A percentile compares a stretch with the other conserved stretches of the same genome.
These are phyloP conservation scores for Samsoniella hepiali DNA, from an alignment of 2,329 filamentous ascomycete genomes.

Conservation along the genomic window DNA sequence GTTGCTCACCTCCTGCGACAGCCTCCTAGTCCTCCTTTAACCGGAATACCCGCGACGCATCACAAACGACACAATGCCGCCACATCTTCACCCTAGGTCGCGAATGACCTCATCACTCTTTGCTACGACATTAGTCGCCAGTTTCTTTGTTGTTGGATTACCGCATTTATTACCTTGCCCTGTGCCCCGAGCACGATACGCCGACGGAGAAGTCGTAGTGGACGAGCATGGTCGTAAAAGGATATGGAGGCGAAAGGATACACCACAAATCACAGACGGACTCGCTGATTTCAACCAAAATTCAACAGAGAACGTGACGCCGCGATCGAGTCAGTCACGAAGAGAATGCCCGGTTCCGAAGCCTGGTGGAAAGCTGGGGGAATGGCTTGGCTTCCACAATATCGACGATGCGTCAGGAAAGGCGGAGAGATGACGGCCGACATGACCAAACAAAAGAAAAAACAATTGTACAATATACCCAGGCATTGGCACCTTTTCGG, in stretches of 20 bases:
- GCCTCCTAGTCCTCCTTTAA: conserved; percentile 1
- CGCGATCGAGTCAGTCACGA: conserved; percentile 41
- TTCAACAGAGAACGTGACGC: conserved; percentile 23
- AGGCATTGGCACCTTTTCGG: background rate
- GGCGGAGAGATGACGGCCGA: conserved; percentile 26
- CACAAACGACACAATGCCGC: conserved; percentile 59
- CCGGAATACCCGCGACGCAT: conserved; percentile 17
- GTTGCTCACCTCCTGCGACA: conserved; percentile 11
- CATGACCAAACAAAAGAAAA: background rate
- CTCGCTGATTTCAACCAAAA: conserved; percentile 47
- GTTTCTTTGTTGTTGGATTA: conserved; percentile 86
- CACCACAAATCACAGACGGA: conserved; percentile 41
- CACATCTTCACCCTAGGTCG: conserved; percentile 89
- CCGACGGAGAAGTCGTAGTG: conserved; percentile 60
- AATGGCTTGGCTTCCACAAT: conserved; percentile 67
- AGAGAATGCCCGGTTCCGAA: conserved; percentile 92
- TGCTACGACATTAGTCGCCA: conserved; percentile 83
- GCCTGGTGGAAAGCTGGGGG: conserved; percentile 72
- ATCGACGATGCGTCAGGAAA: conserved; percentile 25
- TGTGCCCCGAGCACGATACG: conserved; percentile 69
- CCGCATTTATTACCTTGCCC: conserved; percentile 92
- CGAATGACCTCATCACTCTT: conserved; percentile 92
- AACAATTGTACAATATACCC: conserved; percentile 17
- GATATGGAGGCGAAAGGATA: conserved; percentile 41
- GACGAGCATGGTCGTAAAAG: conserved; percentile 45